Conservation (phyloP, 352 stramenopile genomes). For the Globisporangium cylindrosporum region DNA sequence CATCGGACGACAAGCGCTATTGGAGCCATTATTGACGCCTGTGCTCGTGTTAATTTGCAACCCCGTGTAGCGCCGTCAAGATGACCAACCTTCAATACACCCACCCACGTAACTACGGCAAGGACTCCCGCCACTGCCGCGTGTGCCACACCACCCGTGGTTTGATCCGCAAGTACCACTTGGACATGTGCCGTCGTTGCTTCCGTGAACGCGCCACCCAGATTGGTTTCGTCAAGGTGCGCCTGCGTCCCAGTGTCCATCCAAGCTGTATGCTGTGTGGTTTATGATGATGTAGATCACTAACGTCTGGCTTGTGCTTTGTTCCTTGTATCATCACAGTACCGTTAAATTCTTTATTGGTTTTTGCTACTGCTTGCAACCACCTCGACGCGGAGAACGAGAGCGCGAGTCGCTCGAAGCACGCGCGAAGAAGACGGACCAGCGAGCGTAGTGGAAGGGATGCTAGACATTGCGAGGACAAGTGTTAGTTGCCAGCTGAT, state of each 20-base stretch:
- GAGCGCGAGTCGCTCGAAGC: conserved; percentile 5
- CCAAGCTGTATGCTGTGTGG: background rate
- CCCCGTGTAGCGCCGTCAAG: conserved; percentile 39
- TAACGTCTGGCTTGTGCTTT: conserved; percentile 5
- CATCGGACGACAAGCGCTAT: background rate
- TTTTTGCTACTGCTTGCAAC: conserved; percentile 20
- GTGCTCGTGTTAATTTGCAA: conserved; percentile 4
- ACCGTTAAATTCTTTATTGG: conserved; percentile 71
- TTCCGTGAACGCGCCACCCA: conserved; percentile 93
- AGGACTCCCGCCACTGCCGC: conserved; percentile 89
- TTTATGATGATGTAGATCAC: background rate
- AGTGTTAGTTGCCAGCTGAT: conserved; percentile 28
- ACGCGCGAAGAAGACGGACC: background rate
- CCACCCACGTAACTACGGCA: conserved; percentile 86
- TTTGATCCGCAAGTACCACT: conserved; percentile 95
- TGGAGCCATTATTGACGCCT: conserved; percentile 4
- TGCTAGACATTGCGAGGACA: conserved; percentile 67
- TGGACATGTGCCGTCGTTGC: conserved; percentile 96
- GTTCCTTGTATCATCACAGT: conserved; percentile 31
- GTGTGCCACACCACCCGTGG: conserved; percentile 89
- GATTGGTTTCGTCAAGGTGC: conserved; percentile 96
- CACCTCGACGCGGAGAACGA: conserved; percentile 2
- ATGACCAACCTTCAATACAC: conserved; percentile 90
- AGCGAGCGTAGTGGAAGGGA: conserved; percentile 29
- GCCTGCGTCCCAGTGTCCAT: background rate